A percentile compares a stretch with the other conserved stretches of the same genome.
Conservation (phyloP, 2,329 filamentous ascomycete genomes). For the Rachicladosporium sp. region DNA sequence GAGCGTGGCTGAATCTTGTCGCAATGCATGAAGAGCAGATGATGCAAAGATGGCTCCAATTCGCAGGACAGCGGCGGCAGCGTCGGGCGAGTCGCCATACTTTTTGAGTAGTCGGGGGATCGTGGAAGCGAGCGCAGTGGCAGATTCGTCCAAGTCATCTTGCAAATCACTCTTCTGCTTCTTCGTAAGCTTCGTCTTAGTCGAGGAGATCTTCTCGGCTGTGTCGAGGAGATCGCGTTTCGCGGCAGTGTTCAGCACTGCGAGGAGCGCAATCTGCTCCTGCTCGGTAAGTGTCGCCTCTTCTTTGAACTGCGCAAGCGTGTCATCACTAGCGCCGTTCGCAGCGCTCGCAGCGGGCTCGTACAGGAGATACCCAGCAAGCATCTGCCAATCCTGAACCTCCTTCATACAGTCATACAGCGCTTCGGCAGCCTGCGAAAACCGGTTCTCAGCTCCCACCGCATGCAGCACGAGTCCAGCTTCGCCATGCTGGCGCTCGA, state of each 20-base stretch:
- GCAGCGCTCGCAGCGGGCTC: conserved; percentile 58
- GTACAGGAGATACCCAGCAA: conserved; percentile 82
- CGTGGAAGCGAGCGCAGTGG: conserved; percentile 60
- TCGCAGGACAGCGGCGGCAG: conserved; percentile 72
- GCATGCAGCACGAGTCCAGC: conserved; percentile 43
- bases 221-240: conserved; percentile 58
- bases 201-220: conserved; percentile 47
- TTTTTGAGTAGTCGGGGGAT: conserved; percentile 85
- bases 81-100: conserved; percentile 78
- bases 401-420: conserved; percentile 73
- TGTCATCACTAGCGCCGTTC: conserved; percentile 44
- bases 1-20: conserved; percentile 73
- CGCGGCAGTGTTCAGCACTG: conserved; percentile 73
- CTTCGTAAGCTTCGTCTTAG: conserved; percentile 45
- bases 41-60: conserved; percentile 79
- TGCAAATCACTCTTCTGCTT: conserved; percentile 47
- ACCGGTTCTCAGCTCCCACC: conserved; percentile 61
- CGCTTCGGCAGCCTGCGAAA: conserved; percentile 73
- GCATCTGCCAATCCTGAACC: conserved; percentile 72
- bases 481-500: conserved; percentile 29
- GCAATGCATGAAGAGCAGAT: conserved; percentile 75
- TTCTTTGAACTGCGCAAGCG: conserved; percentile 53
- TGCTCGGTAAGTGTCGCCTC: conserved; percentile 59
- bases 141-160: conserved; percentile 66
- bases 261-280: conserved; percentile 76